phyloP scores from a whole-genome alignment of 176 grass and related monocot genomes.

The Zea luxurians region DNA sequence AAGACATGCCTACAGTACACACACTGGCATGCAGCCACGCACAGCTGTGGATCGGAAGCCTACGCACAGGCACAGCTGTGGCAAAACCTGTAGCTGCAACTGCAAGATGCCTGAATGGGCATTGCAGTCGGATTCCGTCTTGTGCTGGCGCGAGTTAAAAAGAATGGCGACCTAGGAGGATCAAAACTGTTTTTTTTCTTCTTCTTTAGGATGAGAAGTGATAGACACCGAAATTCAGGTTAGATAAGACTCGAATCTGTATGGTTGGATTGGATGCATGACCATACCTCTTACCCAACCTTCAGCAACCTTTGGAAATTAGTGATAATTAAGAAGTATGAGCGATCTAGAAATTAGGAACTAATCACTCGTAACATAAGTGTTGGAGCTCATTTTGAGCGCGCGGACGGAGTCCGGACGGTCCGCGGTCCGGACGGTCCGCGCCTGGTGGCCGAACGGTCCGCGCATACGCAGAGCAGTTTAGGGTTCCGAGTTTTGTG shows the following conservation, averaged over 20 bases:
- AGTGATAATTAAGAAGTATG: not conserved
- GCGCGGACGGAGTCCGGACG: too few relatives aligned
- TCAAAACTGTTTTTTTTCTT: not conserved
- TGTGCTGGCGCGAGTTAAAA: not conserved
- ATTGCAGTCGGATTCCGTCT: not conserved
- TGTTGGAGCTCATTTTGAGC: too few relatives aligned
- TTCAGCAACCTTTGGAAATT: not conserved
- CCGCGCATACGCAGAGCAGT: too few relatives aligned
- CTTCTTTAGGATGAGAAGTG: not conserved
- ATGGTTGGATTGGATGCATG: not conserved
- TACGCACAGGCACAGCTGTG: not conserved
- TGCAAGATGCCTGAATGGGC: constrained; percentile 21
- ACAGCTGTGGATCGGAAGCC: constrained; percentile 38
- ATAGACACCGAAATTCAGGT: not conserved
- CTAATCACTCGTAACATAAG: not conserved
- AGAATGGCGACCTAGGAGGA: not conserved
- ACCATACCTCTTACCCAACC: not conserved
- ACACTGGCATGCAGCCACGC: constrained; percentile 21
- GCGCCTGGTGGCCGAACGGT: too few relatives aligned
- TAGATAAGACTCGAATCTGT: not conserved
- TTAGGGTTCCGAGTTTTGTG: too few relatives aligned
- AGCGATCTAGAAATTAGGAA: not conserved
- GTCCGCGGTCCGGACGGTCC: too few relatives aligned
- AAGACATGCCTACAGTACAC: not conserved
- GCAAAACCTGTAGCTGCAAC: constrained; percentile 21